Percentiles rank a stretch among this genome's conserved stretches.
Evolutionary conservation across 768 basidiomycete species (phyloP).

Genomic region (Mycena galericulata): DNA sequence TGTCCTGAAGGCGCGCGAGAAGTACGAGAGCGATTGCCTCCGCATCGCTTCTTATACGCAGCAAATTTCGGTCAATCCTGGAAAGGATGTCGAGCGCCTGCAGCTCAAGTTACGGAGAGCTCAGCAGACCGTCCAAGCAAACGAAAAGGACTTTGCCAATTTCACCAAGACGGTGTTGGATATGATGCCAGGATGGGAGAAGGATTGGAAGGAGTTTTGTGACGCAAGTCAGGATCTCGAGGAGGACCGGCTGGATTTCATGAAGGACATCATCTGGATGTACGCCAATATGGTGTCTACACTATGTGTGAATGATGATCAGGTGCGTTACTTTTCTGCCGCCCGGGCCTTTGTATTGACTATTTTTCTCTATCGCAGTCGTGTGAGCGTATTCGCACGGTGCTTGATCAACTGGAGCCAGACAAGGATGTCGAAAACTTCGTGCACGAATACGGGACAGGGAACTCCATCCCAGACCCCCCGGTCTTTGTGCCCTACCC

Average conservation of each 20-base stretch:
- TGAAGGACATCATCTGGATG: constrained; percentile 95
- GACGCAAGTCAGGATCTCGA: constrained; percentile 97
- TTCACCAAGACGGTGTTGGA: constrained; percentile 85
- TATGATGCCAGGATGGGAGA: constrained; percentile 89
- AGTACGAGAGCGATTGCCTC: constrained; percentile 93
- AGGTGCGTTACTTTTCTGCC: constrained; percentile 63
- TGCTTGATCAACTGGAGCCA: constrained; percentile 90
- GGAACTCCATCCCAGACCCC: constrained; percentile 87
- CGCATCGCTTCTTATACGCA: constrained; percentile 95
- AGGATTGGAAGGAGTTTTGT: constrained; percentile 94
- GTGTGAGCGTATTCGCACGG: constrained; percentile 89
- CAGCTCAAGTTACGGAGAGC: constrained; percentile 88
- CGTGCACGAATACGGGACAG: constrained; percentile 91
- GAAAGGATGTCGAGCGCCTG: constrained; percentile 93
- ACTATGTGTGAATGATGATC: constrained; percentile 94
- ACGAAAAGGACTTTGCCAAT: constrained; percentile 93
- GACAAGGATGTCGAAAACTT: constrained; percentile 92
- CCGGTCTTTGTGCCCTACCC: constrained; percentile 74
- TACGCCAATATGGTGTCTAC: constrained; percentile 96
- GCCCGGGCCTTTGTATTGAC: constrained; percentile 9
- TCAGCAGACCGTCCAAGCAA: constrained; percentile 88
- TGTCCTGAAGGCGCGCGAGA: constrained; percentile 90
- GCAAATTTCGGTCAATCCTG: constrained; percentile 90
- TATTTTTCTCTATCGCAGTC: constrained; percentile 63
- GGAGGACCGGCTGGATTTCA: constrained; percentile 93